phyloP scores from a whole-genome alignment of 225 moss, liverwort and hornwort genomes.

The Marchantia polymorpha region DNA sequence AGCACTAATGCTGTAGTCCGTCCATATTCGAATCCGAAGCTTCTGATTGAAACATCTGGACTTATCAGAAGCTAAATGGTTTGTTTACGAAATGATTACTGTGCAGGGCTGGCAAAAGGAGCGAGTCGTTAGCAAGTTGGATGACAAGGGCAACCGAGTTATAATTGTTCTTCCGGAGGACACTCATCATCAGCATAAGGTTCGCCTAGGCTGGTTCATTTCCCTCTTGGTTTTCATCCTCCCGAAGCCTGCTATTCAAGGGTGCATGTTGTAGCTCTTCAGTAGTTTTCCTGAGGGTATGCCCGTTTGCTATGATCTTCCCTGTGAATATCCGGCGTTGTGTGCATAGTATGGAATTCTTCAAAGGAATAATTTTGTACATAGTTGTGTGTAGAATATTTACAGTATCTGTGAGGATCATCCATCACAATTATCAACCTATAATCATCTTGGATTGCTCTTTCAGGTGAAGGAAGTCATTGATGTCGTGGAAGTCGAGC shows the following conservation, averaged over 20 bases:
- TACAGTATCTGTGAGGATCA: not conserved
- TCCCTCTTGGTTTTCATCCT: no score
- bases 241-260: no score
- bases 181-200: slow-evolving; percentile 42
- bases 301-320: no score
- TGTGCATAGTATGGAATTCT: no score
- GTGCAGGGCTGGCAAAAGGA: slow-evolving; percentile 48
- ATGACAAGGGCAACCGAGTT: slow-evolving; percentile 39
- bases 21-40: not conserved
- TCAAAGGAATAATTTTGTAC: no score
- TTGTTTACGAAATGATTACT: not conserved
- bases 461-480: slow-evolving; percentile 70
- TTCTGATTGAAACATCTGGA: not conserved
- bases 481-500: slow-evolving; percentile 79
- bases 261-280: no score
- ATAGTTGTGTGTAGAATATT: no score
- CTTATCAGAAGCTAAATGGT: not conserved
- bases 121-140: slow-evolving; percentile 35
- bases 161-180: slow-evolving; percentile 46
- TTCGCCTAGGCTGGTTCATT: not conserved
- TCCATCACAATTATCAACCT: no score
- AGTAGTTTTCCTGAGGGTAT: no score
- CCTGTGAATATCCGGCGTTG: no score
- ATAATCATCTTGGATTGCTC: not conserved
- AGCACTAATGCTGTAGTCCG: not conserved